Evolutionary conservation across 352 stramenopile species (phyloP).

Genomic region (Peronospora belbahrii): DNA sequence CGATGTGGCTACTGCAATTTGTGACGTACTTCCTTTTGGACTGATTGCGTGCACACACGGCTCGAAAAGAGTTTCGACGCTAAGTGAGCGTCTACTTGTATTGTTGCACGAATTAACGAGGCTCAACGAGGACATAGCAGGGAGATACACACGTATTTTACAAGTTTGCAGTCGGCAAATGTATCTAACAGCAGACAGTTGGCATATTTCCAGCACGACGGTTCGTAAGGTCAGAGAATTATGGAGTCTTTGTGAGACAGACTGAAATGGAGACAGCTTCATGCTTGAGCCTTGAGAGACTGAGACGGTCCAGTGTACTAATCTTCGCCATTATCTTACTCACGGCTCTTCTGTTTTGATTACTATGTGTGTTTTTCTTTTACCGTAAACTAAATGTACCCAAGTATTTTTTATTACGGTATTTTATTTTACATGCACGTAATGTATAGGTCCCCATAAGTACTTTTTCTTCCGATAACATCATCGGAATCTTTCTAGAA

Average conservation of each 20-base stretch:
- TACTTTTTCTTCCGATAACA: too few species aligned
- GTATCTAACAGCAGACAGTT: constrained; percentile 15
- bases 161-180: constrained; percentile 18
- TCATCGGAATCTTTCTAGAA: too few species aligned
- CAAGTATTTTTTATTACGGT: too few species aligned
- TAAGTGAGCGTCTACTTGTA: constrained; percentile 18
- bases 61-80: constrained; percentile 11
- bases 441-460: too few species aligned
- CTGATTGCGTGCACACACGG: constrained; percentile 11
- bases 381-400: too few species aligned
- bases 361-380: too few species aligned
- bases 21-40: constrained; percentile 21
- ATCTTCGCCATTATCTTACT: too few species aligned
- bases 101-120: constrained; percentile 9
- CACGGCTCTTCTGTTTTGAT: too few species aligned
- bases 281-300: too few species aligned
- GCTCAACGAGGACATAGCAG: background rate
- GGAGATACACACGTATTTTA: constrained; percentile 8
- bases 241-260: constrained; percentile 17
- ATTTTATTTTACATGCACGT: too few species aligned
- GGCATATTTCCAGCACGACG: constrained; percentile 11
- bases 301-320: too few species aligned
- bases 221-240: constrained; percentile 13
- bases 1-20: background rate
- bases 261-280: background rate